Evolutionary conservation across 495 filamentous ascomycete genomes (phyloP), one percentile per base, ranked within the genome.

Genomic region (Pyrenula aspistea): DNA sequence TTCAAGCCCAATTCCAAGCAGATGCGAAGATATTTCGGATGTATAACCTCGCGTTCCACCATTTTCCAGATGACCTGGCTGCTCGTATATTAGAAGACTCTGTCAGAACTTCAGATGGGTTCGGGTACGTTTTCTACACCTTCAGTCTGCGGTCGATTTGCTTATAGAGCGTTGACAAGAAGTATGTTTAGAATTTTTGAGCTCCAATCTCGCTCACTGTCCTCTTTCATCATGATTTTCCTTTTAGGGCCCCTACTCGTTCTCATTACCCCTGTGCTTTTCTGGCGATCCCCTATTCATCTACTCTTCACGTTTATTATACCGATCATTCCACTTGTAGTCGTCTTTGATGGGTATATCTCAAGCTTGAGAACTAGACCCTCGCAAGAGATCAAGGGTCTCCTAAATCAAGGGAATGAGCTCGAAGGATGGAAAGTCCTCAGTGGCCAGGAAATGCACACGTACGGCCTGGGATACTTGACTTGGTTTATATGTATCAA

Each of bases 31-130:
- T 66, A 42, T 86, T 88, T 66, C 72, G 83, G 1, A 67, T 89
- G 23, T 90, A 85, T 67, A 87, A 81, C 61, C 72, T 91, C 11
- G 80, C 84, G 2, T 91, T 89, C 65, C 87, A 91, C 62, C 87
- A 91, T 68, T 89, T 91, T 60, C 77, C 81, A 55, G 81, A 91
- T 60, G 66, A 66, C 15, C 60, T 80, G 23, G 87, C 85, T 3
- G 61, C 59, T 25, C 67, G 67, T 2, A 81, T 88, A 12, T 65
- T 91, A 47, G 67, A 71, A 47, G 83, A 83, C 61, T 83, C 84
- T 0, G 62, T 88, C 1, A 70, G 81, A 58, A 84, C 76, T 0
- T 74, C 77, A 23, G 81, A 85, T 59, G 83, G 80, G 11, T 86
- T 89, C 60, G 83, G 80, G 71, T 81, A 59, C 65, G 66, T 61